Percentiles rank a stretch among this genome's conserved stretches.
Conservation (phyloP, 352 stramenopile species). For the Phytophthora megakarya region DNA sequence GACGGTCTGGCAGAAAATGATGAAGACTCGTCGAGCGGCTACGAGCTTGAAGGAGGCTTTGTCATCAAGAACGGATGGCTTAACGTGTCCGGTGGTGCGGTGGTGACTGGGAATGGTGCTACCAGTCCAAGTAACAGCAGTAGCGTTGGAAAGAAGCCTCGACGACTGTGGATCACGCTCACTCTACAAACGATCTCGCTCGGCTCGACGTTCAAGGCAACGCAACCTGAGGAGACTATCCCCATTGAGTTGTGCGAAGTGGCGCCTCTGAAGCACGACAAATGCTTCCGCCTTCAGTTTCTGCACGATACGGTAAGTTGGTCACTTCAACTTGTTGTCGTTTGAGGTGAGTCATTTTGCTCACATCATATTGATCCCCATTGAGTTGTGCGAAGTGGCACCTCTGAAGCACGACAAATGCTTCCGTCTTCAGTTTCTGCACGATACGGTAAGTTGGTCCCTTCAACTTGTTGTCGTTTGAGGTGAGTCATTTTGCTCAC, state of each 20-base stretch:
- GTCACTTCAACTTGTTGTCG: conserved; percentile 17
- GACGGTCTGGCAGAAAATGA: conserved; percentile 72
- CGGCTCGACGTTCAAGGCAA: conserved; percentile 64
- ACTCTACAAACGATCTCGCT: conserved; percentile 76
- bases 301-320: conserved; percentile 29
- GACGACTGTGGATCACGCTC: conserved; percentile 79
- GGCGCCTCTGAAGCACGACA: conserved; percentile 52
- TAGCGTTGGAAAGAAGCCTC: conserved; percentile 38
- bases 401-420: conserved; percentile 55
- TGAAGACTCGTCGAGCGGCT: conserved; percentile 61
- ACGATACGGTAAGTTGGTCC: conserved; percentile 24
- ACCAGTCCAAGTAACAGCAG: conserved; percentile 21
- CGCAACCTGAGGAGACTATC: conserved; percentile 70
- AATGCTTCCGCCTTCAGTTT: conserved; percentile 65
- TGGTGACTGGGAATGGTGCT: conserved; percentile 5
- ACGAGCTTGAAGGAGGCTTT: conserved; percentile 69
- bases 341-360: conserved; percentile 11
- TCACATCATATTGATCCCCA: conserved; percentile 52
- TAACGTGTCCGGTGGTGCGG: conserved; percentile 58
- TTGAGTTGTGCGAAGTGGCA: conserved; percentile 60
- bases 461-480: conserved; percentile 18
- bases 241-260: conserved; percentile 64
- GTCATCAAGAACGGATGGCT: conserved; percentile 90
- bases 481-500: conserved; percentile 16
- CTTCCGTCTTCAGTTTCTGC: conserved; percentile 62